A percentile compares a stretch with the other conserved stretches of the same genome.
Conservation (phyloP, 495 filamentous ascomycete species). For the Penicillium cataractarum region DNA sequence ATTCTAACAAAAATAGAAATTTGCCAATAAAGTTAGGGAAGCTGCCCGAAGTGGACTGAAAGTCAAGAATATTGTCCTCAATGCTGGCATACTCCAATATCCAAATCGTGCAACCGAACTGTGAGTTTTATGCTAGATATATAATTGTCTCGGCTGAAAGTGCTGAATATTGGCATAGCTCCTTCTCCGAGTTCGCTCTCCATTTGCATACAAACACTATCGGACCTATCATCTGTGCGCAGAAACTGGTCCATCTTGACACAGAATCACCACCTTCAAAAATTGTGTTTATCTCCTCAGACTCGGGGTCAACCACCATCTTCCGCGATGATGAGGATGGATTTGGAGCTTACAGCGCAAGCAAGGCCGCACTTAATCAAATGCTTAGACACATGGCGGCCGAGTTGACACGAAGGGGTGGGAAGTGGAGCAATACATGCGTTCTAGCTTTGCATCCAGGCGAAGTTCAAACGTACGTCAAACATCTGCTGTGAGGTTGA, state of each 20-base stretch:
- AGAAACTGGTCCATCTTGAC: conserved; percentile 49
- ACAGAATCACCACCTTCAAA: conserved; percentile 42
- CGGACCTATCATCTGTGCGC: conserved; percentile 58
- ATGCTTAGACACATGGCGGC: conserved; percentile 58
- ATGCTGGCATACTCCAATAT: conserved; percentile 61
- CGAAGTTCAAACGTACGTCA: conserved; percentile 55
- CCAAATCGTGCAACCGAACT: conserved; percentile 59
- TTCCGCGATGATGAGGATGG: conserved; percentile 61
- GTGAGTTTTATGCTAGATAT: conserved; percentile 27
- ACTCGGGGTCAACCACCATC: conserved; percentile 47
- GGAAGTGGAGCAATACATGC: conserved; percentile 45
- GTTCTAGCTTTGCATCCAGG: conserved; percentile 61
- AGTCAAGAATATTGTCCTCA: conserved; percentile 57
- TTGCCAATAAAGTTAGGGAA: conserved; percentile 1
- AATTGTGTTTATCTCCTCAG: conserved; percentile 57
- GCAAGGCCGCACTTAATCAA: conserved; percentile 62
- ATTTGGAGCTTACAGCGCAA: conserved; percentile 61
- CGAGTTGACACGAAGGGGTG: conserved; percentile 44
- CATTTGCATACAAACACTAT: conserved; percentile 61
- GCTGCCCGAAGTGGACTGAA: conserved; percentile 2
- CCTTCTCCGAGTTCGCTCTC: conserved; percentile 43
- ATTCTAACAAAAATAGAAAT: neutral
- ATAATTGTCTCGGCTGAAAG: too few relatives aligned
- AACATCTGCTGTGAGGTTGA: neutral
- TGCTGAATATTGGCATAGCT: conserved; percentile 15